Evolutionary conservation across 2,329 filamentous ascomycete species (phyloP).

Genomic region (Talaromyces marneffei): DNA sequence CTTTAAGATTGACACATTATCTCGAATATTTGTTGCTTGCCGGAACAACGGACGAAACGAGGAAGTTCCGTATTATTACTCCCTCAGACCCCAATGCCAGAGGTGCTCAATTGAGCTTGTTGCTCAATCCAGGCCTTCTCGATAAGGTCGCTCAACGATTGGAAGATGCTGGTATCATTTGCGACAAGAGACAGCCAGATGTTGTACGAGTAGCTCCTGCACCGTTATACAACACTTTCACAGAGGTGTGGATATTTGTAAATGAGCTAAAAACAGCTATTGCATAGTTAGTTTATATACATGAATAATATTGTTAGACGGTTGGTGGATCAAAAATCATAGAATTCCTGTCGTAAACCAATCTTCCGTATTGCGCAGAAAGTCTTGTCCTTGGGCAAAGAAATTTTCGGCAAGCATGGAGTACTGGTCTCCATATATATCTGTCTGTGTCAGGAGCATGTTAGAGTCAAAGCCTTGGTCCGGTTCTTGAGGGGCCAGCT

Average conservation of each 20-base stretch:
- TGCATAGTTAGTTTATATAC: background rate
- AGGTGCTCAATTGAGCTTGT: slow-evolving; percentile 71
- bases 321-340: slow-evolving; percentile 12
- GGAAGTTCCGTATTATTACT: slow-evolving; percentile 59
- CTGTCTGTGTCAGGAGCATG: slow-evolving; percentile 22
- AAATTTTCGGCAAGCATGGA: slow-evolving; percentile 46
- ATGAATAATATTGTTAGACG: background rate
- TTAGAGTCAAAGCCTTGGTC: slow-evolving; percentile 18
- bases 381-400: slow-evolving; percentile 43
- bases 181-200: slow-evolving; percentile 76
- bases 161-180: slow-evolving; percentile 65
- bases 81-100: slow-evolving; percentile 60
- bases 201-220: slow-evolving; percentile 77
- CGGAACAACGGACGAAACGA: slow-evolving; percentile 29
- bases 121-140: slow-evolving; percentile 63
- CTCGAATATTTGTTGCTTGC: slow-evolving; percentile 59
- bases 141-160: slow-evolving; percentile 61
- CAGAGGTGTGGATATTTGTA: slow-evolving; percentile 60
- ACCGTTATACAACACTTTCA: slow-evolving; percentile 74
- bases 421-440: slow-evolving; percentile 37
- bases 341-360: slow-evolving; percentile 32
- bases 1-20: slow-evolving; percentile 66
- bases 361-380: slow-evolving; percentile 34
- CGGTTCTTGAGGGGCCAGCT: slow-evolving; percentile 15
- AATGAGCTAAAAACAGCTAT: slow-evolving; percentile 28